Evolutionary conservation across 2,329 filamentous ascomycete genomes (phyloP), one percentile per base, ranked within the genome.

Genomic region (Penicillium sp.): DNA sequence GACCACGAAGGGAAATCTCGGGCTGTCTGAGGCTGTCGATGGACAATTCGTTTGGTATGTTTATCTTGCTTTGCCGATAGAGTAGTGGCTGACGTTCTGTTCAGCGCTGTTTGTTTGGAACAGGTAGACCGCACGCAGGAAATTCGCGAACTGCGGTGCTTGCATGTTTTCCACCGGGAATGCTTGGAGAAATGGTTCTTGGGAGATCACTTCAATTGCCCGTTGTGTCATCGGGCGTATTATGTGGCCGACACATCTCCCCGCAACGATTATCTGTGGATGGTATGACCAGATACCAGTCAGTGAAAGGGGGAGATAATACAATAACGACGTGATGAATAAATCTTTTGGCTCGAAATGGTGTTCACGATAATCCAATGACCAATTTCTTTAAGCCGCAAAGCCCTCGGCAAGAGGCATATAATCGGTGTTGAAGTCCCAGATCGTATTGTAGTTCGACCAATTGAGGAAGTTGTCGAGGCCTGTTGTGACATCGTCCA

Each of bases 181-280:
- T 76, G 74, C 51, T 60, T 76, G 25, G 74, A 76, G 41, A 74
- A 71, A 57, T 76, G 74, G 74, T 76, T 72, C 53, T 61, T 76
- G 39, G 67, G 72, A 13, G 69, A 74, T 60, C 74, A 76, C 47
- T 75, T 68, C 54, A 73, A 74, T 44, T 76, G 74, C 45, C 74
- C 73, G 19, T 63, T 76, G 29, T 76, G 74, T 47, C 72, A 76
- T 41, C 61, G 69, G 7, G 68, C 70, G 2, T 76, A 75, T 65
- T 76, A 67, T 58, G 61, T 67, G 38, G 62, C 70, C 47, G 70
- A 73, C 43, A 57, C 64, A 33, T 65, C 67, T 45, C 66, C 66
- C 8, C 66, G 61, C 31, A 68, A 64, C 29, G 71, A 75, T 50
- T 75, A 71, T 66, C 67, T 74, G 31, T 74, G 72, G 72, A 72